Evolutionary conservation across 805 yeast genomes (phyloP).

Genomic region (Yarrowia sp.): DNA sequence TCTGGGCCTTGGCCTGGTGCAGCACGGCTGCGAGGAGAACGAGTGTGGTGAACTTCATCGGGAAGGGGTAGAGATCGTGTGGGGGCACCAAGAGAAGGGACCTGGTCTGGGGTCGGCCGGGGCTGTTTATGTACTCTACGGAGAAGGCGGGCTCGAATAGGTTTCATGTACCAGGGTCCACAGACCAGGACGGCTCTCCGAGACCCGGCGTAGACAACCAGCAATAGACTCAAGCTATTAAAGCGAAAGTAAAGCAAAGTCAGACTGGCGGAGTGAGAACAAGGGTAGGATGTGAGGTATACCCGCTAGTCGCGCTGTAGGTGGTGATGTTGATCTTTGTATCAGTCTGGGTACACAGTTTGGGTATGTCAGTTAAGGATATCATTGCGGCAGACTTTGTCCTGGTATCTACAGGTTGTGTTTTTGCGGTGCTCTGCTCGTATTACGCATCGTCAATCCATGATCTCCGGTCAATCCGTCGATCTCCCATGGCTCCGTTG

Average conservation of each 20-base stretch:
- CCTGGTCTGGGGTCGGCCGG: too few species aligned
- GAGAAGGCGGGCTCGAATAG: not conserved
- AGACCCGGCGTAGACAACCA: not conserved
- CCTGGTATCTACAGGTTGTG: too few species aligned
- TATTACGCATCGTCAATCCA: constrained; percentile 7
- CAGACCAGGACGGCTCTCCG: not conserved
- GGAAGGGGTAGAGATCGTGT: constrained; percentile 1
- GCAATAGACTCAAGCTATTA: constrained; percentile 1
- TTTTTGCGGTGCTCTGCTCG: not conserved
- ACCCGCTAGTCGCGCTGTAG: too few species aligned
- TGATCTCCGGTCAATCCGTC: constrained; percentile 11
- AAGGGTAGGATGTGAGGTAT: too few species aligned
- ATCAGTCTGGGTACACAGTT: too few species aligned
- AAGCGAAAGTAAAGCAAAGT: not conserved
- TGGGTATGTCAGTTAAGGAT: not conserved
- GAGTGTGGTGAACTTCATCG: constrained; percentile 28
- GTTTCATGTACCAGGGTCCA: constrained; percentile 15
- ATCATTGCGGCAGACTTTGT: not conserved
- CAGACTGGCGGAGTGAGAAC: not conserved
- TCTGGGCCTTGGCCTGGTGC: constrained; percentile 23
- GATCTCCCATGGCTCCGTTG: not conserved
- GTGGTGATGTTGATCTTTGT: too few species aligned
- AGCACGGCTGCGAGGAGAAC: constrained; percentile 27
- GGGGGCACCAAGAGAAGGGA: not conserved
- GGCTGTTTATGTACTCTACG: not conserved